Conservation (phyloP, 1,284 basidiomycete species). For the Salmacisia buchloeana region DNA sequence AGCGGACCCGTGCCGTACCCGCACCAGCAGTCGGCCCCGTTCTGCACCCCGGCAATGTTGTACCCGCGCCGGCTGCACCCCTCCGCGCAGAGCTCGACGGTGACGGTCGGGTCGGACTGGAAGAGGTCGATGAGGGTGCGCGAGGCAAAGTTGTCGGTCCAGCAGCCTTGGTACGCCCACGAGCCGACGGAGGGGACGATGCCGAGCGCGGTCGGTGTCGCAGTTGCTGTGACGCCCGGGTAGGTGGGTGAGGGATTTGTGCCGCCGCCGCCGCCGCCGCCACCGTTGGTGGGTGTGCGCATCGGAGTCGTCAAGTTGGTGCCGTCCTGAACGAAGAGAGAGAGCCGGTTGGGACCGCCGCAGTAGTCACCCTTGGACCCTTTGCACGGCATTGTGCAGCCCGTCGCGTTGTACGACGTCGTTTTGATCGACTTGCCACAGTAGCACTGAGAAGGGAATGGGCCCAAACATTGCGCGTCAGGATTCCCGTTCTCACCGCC, state of each 20-base stretch:
- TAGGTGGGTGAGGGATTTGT: neutral
- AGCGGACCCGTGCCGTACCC: no score
- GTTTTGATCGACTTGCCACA: slow-evolving; percentile 20
- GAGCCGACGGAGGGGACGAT: neutral
- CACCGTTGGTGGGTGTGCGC: neutral
- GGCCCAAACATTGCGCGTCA: no score
- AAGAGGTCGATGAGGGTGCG: slow-evolving; percentile 36
- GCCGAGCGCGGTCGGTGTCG: neutral
- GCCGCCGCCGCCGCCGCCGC: neutral
- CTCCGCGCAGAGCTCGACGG: slow-evolving; percentile 59
- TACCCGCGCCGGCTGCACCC: no score
- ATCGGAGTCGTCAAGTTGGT: slow-evolving; percentile 15
- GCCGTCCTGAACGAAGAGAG: slow-evolving; percentile 53
- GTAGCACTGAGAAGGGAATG: no score
- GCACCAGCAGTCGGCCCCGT: no score
- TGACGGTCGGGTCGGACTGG: slow-evolving; percentile 50
- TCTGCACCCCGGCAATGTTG: no score
- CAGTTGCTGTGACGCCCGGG: neutral
- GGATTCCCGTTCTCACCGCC: no score
- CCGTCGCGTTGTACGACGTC: neutral
- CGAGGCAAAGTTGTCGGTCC: slow-evolving; percentile 52
- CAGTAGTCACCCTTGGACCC: slow-evolving; percentile 58
- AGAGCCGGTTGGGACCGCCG: slow-evolving; percentile 60
- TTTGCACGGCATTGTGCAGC: slow-evolving; percentile 10
- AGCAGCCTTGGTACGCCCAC: slow-evolving; percentile 10